These are phyloP conservation scores for Euphorbia pulcherrima DNA, from an alignment of 345 rosid species.

Conservation along the genomic window DNA sequence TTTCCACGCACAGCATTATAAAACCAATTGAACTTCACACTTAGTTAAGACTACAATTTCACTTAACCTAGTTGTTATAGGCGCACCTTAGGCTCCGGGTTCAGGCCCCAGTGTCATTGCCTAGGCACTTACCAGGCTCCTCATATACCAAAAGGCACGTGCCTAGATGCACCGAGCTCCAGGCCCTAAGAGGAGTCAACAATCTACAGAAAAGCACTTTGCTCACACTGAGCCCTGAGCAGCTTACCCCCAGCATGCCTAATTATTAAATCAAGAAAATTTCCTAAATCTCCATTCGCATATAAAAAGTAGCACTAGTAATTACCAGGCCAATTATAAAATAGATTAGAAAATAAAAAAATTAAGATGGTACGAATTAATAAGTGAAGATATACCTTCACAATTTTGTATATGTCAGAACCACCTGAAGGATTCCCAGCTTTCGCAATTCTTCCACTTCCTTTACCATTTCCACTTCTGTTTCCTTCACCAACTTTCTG, in stretches of 20 bases:
- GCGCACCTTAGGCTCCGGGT: too few relatives aligned
- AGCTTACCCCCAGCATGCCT: neutral
- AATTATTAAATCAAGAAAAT: neutral
- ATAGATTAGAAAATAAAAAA: neutral
- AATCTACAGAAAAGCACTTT: neutral
- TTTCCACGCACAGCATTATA: neutral
- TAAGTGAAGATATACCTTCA: constrained; percentile 45
- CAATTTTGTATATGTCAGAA: constrained; percentile 90
- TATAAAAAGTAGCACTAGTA: neutral
- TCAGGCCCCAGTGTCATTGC: too few relatives aligned
- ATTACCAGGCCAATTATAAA: neutral
- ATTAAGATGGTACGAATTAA: neutral
- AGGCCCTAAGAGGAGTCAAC: neutral
- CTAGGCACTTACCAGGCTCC: too few relatives aligned
- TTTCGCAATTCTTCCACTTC: constrained; percentile 77
- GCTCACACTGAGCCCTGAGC: neutral
- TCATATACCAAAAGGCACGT: too few relatives aligned
- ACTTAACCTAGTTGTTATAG: too few relatives aligned
- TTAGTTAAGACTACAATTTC: neutral
- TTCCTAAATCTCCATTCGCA: neutral
- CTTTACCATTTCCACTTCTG: constrained; percentile 60
- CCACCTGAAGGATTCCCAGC: constrained; percentile 68
- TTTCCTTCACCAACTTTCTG: constrained; percentile 54
- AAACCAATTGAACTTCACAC: neutral
- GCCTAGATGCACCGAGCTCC: too few relatives aligned